phyloP scores from a whole-genome alignment of 148 eudicot genomes.

The Arbutus unedo region DNA sequence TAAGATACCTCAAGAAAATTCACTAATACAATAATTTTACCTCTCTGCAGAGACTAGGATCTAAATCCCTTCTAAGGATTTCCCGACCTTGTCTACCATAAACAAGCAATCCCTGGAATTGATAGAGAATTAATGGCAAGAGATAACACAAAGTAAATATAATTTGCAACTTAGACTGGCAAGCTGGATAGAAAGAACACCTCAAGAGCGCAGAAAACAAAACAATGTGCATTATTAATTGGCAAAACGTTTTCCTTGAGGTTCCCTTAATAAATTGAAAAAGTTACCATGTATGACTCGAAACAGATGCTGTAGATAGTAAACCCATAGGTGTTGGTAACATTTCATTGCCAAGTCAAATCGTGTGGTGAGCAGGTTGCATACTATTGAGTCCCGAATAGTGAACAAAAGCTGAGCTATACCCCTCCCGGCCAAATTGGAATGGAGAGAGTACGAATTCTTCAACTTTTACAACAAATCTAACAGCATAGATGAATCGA shows the following conservation, averaged over 20 bases:
- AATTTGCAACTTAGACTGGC: background rate
- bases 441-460: background rate
- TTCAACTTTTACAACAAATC: background rate
- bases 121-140: slow-evolving; percentile 7
- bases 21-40: slow-evolving; percentile 27
- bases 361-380: no score
- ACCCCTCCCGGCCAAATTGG: no score
- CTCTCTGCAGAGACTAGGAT: slow-evolving; percentile 74
- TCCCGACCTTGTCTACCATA: slow-evolving; percentile 92
- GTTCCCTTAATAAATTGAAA: background rate
- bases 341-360: background rate
- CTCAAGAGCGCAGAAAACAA: background rate
- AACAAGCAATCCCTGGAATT: slow-evolving; percentile 75
- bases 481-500: background rate
- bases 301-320: background rate
- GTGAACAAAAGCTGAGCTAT: no score
- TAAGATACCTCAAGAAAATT: background rate
- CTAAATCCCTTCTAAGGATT: slow-evolving; percentile 72
- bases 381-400: no score
- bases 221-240: background rate
- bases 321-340: background rate
- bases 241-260: background rate
- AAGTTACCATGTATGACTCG: background rate
- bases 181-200: background rate
- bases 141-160: slow-evolving; percentile 4